phyloP scores from a whole-genome alignment of 768 basidiomycete species.

The Boletus speciosus region DNA sequence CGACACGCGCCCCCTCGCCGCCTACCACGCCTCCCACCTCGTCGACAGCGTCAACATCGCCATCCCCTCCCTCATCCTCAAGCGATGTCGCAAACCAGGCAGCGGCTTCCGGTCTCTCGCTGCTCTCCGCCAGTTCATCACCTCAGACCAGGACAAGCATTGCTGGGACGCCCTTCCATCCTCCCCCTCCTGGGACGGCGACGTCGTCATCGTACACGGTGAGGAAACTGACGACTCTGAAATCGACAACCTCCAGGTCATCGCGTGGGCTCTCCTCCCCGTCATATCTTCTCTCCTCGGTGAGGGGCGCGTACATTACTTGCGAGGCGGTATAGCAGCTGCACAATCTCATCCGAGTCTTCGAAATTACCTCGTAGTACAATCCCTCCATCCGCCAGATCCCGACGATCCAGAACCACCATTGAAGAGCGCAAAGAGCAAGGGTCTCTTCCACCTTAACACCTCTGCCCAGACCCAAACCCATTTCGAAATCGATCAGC shows the following conservation, averaged over 20 bases:
- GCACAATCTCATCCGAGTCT: conserved; percentile 59
- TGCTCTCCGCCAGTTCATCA: conserved; percentile 76
- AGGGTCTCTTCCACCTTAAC: conserved; percentile 68
- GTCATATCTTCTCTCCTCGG: conserved; percentile 59
- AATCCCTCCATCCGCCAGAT: conserved; percentile 15
- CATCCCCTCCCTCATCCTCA: conserved; percentile 87
- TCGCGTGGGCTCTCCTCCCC: conserved; percentile 69
- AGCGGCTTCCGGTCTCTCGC: conserved; percentile 64
- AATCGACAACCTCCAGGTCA: conserved; percentile 49
- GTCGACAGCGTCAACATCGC: conserved; percentile 75
- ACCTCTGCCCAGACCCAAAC: conserved; percentile 51
- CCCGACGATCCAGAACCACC: conserved; percentile 12
- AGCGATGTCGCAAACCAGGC: conserved; percentile 72
- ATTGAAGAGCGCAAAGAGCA: conserved; percentile 33
- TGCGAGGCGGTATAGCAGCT: conserved; percentile 66
- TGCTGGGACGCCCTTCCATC: conserved; percentile 64
- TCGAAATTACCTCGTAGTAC: conserved; percentile 44
- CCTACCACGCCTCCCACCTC: conserved; percentile 65
- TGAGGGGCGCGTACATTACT: conserved; percentile 57
- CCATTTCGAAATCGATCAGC: conserved; percentile 57
- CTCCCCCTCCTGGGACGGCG: conserved; percentile 62
- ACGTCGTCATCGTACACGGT: conserved; percentile 67
- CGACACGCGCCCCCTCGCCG: conserved; percentile 72
- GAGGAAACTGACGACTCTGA: conserved; percentile 73
- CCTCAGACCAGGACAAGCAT: conserved; percentile 68